These are phyloP conservation scores for Thelephora aurantiotincta DNA, from an alignment of 768 basidiomycete species.

Conservation along the genomic window DNA sequence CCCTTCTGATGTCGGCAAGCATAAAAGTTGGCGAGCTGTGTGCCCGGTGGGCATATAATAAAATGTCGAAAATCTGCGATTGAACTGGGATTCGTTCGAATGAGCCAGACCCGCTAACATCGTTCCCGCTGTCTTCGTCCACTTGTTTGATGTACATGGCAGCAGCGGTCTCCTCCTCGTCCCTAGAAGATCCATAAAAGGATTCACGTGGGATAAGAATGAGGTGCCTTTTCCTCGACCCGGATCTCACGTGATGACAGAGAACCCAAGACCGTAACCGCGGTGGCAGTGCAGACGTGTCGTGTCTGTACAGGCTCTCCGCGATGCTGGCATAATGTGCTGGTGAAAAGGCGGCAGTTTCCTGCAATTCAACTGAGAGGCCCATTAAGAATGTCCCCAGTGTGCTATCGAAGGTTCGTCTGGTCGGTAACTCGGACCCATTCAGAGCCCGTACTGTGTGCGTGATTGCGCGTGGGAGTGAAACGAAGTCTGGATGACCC, in stretches of 20 bases:
- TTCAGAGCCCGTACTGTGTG: slow-evolving; percentile 39
- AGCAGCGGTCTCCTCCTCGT: slow-evolving; percentile 35
- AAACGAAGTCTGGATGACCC: slow-evolving; percentile 41
- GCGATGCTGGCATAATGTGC: slow-evolving; percentile 41
- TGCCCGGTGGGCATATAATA: slow-evolving; percentile 50
- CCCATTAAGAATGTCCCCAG: slow-evolving; percentile 34
- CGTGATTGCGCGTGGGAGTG: slow-evolving; percentile 42
- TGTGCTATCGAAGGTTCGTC: slow-evolving; percentile 35
- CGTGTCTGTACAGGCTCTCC: slow-evolving; percentile 26
- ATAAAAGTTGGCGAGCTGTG: slow-evolving; percentile 41
- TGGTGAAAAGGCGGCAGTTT: slow-evolving; percentile 41
- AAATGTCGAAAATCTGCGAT: slow-evolving; percentile 52
- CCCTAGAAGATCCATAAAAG: slow-evolving; percentile 34
- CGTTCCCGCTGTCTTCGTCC: slow-evolving; percentile 18
- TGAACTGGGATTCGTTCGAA: slow-evolving; percentile 56
- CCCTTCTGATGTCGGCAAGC: slow-evolving; percentile 38
- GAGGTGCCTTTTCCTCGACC: slow-evolving; percentile 42
- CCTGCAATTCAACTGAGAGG: slow-evolving; percentile 40
- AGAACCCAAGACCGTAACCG: slow-evolving; percentile 38
- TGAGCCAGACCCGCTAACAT: slow-evolving; percentile 11
- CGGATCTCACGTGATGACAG: slow-evolving; percentile 47
- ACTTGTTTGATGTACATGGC: slow-evolving; percentile 29
- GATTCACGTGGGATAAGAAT: slow-evolving; percentile 48
- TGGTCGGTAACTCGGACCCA: slow-evolving; percentile 45
- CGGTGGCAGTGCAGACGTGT: slow-evolving; percentile 18